Conservation (phyloP, 331 rosid species). For the Pyracantha coccinea region DNA sequence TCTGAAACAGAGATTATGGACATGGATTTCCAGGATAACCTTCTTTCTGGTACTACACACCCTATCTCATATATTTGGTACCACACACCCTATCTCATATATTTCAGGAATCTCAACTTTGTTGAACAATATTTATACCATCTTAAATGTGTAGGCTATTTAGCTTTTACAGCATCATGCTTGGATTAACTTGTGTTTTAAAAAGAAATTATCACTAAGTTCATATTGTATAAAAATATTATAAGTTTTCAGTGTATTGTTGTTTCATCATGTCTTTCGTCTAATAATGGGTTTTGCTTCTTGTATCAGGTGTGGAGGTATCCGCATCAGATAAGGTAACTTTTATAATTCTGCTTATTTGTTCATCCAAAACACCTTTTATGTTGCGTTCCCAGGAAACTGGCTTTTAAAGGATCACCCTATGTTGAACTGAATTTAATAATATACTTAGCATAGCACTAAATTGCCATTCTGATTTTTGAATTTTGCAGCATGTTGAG, state of each 20-base stretch:
- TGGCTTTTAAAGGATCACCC: constrained; percentile 9
- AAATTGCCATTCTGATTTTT: constrained; percentile 9
- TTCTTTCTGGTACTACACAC: constrained; percentile 35
- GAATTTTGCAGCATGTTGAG: constrained; percentile 46
- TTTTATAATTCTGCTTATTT: constrained; percentile 11
- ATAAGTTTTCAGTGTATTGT: not conserved
- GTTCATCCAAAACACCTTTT: not conserved
- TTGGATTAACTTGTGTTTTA: not conserved
- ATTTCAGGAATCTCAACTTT: not conserved
- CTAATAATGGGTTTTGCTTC: constrained; percentile 22
- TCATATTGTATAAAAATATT: constrained; percentile 8
- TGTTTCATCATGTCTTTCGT: not conserved
- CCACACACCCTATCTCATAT: not conserved
- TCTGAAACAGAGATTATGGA: constrained; percentile 72
- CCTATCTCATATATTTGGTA: constrained; percentile 25
- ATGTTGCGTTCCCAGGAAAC: not conserved
- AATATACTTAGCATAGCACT: constrained; percentile 13
- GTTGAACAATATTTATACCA: not conserved
- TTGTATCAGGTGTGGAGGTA: constrained; percentile 42
- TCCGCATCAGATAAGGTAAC: constrained; percentile 49
- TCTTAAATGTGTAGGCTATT: not conserved
- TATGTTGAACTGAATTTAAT: not conserved
- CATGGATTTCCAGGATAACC: constrained; percentile 47
- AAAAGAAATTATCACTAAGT: constrained; percentile 1
- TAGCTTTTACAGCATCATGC: not conserved